Conservation (phyloP, 345 rosid species). For the Eucalyptus cladocalyx region DNA sequence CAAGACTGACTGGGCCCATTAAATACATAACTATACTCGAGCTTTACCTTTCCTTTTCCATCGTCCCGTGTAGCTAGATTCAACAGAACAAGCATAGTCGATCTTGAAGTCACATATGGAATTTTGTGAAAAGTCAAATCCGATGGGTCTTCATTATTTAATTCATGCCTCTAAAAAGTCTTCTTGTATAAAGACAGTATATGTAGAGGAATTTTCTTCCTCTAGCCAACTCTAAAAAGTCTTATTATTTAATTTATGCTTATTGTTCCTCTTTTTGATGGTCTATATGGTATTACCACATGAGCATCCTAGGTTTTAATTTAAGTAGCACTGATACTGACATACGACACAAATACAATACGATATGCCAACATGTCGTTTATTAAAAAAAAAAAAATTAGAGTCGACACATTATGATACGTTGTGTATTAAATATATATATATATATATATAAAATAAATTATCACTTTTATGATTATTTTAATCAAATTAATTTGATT, state of each 20-base stretch:
- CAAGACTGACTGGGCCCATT: not conserved
- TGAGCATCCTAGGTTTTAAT: not conserved
- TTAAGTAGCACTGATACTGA: too few species aligned
- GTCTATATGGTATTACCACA: not conserved
- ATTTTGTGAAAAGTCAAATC: not conserved
- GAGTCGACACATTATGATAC: too few species aligned
- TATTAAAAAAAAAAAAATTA: too few species aligned
- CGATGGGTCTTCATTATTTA: not conserved
- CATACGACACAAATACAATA: too few species aligned
- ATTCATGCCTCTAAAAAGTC: not conserved
- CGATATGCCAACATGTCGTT: rapidly evolving
- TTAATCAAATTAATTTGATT: too few species aligned
- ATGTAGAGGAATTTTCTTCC: not conserved
- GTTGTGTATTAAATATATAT: rapidly evolving
- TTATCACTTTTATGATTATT: too few species aligned
- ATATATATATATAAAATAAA: too few species aligned
- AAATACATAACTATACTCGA: not conserved
- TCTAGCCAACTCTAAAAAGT: not conserved
- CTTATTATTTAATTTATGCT: not conserved
- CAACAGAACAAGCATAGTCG: not conserved
- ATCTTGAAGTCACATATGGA: not conserved
- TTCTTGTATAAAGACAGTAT: not conserved
- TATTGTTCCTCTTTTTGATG: not conserved
- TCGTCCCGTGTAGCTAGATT: not conserved
- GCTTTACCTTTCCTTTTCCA: not conserved